Evolutionary conservation across 768 basidiomycete species (phyloP), one percentile per base, ranked within the genome.

Genomic region (Lentinula sp.): DNA sequence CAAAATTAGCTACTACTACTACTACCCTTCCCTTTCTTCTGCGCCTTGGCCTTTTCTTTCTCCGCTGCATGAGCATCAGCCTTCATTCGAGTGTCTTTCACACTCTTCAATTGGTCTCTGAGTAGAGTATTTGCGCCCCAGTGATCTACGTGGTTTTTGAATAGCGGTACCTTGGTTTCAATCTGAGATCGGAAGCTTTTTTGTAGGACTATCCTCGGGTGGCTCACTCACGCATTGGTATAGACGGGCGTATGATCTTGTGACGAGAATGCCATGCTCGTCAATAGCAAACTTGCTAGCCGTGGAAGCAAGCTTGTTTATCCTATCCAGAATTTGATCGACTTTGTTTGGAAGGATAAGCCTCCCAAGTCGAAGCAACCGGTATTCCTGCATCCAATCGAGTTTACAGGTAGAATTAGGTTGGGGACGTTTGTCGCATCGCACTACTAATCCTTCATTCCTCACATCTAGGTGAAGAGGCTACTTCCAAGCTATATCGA

Each of bases 201-300:
- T 67, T 67, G 70, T 55, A 46, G 62, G 60, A 53, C n/a, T 31
- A 61, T 61, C 51, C 40, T 37, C 59, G 31, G 39, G 28, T 51
- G 70, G 53, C 32, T 70, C 69, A 55, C 18, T 34, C 75, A 75
- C 46, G 70, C 66, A 84, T 95, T 51, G 94, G 93, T 13, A 80
- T 95, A 59, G 94, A 96, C 70, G 88, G 92, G 2, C 85, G 90
- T 15, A 88, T 93, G 84, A 74, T 95, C 59, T 83, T 90, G 0
- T 84, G n/a, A 89, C 68, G 84, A 87, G 67, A 86, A 85, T 61
- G 88, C 87, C 13, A 76, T 80, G 9, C 73, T 78, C 48, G 75
- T 94, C 58, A 84, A 83, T 62, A 67, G 78, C 50, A 84, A 83
- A 64, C 78, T 93, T 7, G 71, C 71, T 18, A 45, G 75, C 48